phyloP scores from a whole-genome alignment of 371 early-diverging fungal species.

The Mucor velutinosus region DNA sequence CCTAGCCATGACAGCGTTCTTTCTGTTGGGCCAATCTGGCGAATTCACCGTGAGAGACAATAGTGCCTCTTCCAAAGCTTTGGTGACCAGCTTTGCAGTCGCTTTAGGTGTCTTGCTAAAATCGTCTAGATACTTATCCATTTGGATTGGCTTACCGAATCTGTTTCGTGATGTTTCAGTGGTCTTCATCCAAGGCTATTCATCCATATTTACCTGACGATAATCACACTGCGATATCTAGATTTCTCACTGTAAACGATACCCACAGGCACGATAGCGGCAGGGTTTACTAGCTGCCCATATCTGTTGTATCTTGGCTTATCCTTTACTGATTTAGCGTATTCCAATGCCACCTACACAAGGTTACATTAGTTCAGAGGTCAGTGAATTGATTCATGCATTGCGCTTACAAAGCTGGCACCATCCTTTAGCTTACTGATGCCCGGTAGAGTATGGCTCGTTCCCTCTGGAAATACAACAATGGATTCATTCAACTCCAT shows the following conservation, averaged over 20 bases:
- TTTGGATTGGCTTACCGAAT: constrained; percentile 33
- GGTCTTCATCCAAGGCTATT: too few species aligned
- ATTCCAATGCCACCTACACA: constrained; percentile 8
- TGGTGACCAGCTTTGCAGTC: constrained; percentile 31
- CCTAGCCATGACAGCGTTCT: constrained; percentile 26
- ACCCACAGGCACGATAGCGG: constrained; percentile 28
- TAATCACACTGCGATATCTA: constrained; percentile 33
- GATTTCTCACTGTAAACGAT: constrained; percentile 34
- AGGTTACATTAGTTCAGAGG: too few species aligned
- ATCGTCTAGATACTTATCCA: constrained; percentile 20
- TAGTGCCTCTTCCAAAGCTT: constrained; percentile 18
- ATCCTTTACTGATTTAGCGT: constrained; percentile 3
- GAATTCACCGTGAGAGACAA: constrained; percentile 21
- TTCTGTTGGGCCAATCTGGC: constrained; percentile 19
- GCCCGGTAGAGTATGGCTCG: constrained; percentile 22
- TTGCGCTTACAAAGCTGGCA: constrained; percentile 18
- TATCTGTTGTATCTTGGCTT: background rate
- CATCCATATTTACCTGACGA: constrained; percentile 15
- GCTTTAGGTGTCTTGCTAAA: constrained; percentile 19
- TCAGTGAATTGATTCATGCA: background rate
- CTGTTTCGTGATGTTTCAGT: constrained; percentile 1
- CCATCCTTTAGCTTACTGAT: constrained; percentile 25
- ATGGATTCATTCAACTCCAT: constrained; percentile 30
- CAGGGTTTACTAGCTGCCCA: background rate
- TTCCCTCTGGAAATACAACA: constrained; percentile 42